phyloP scores from a whole-genome alignment of 176 grass and related monocot genomes.

The Musa schizocarpa region DNA sequence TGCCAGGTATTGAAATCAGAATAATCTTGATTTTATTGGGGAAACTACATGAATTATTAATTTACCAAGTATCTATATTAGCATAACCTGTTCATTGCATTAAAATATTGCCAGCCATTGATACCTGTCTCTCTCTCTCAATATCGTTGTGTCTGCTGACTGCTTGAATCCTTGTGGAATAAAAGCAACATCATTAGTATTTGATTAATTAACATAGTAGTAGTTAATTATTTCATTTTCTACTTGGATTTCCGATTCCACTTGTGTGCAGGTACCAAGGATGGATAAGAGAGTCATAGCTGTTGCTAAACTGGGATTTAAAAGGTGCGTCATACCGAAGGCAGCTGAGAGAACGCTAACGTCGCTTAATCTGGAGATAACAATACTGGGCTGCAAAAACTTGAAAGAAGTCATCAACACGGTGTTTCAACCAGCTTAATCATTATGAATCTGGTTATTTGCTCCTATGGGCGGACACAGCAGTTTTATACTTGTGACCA shows the following conservation, averaged over 20 bases:
- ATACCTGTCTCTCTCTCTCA: not conserved
- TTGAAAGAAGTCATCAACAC: slow-evolving; percentile 77
- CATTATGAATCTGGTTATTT: not conserved
- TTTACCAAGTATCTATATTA: too few relatives aligned
- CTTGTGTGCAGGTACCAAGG: slow-evolving; percentile 61
- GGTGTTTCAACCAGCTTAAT: slow-evolving; percentile 25
- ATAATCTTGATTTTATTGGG: too few relatives aligned
- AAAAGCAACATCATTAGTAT: too few relatives aligned
- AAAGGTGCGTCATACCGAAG: slow-evolving; percentile 69
- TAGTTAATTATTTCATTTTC: not conserved
- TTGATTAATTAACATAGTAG: not conserved
- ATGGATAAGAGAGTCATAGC: slow-evolving; percentile 82
- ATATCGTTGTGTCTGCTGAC: not conserved
- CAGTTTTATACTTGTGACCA: too few relatives aligned
- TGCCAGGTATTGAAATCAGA: too few relatives aligned
- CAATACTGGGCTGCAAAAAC: slow-evolving; percentile 64
- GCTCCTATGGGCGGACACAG: too few relatives aligned
- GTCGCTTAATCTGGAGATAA: slow-evolving; percentile 35
- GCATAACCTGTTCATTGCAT: too few relatives aligned
- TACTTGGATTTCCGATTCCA: slow-evolving; percentile 3
- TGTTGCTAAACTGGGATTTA: slow-evolving; percentile 66
- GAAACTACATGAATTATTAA: too few relatives aligned
- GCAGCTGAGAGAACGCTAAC: slow-evolving; percentile 41
- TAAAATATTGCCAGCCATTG: too few relatives aligned
- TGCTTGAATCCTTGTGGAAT: not conserved